phyloP scores from a whole-genome alignment of 106 monocot genomes.

The Posidonia australis region DNA sequence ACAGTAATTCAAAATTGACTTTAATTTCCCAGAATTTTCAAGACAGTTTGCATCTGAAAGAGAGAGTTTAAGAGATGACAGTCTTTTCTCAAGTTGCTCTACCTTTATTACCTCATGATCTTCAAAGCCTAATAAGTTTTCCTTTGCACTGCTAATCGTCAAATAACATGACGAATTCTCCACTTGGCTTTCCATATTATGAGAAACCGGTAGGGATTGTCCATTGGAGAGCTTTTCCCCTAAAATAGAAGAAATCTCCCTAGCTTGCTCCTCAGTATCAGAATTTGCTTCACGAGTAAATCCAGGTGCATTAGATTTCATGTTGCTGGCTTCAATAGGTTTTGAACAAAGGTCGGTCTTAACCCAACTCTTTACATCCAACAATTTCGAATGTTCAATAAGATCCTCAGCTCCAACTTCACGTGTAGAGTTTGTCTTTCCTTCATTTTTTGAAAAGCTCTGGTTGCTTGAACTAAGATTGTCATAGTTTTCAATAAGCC shows the following conservation, averaged over 20 bases:
- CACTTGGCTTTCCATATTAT: neutral
- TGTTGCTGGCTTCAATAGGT: neutral
- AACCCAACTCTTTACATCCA: neutral
- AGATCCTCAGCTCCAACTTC: neutral
- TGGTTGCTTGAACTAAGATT: neutral
- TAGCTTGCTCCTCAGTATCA: neutral
- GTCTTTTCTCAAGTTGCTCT: conserved; percentile 8
- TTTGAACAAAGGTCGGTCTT: neutral
- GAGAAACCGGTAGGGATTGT: neutral
- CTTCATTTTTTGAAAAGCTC: neutral
- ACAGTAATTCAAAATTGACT: neutral
- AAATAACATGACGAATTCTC: neutral
- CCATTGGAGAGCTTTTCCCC: neutral
- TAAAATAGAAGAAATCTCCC: no score
- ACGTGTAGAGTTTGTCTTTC: neutral
- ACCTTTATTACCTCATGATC: neutral
- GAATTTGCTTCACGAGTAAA: neutral
- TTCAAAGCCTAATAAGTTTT: neutral
- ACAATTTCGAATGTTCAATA: neutral
- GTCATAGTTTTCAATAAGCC: neutral
- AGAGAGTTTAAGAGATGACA: conserved; percentile 5
- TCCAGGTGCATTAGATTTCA: neutral
- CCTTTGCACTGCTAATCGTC: neutral
- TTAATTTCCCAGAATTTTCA: neutral
- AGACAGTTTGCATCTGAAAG: neutral